These are phyloP conservation scores for Penicilliopsis zonata DNA, from an alignment of 495 filamentous ascomycete genomes.

Conservation along the genomic window DNA sequence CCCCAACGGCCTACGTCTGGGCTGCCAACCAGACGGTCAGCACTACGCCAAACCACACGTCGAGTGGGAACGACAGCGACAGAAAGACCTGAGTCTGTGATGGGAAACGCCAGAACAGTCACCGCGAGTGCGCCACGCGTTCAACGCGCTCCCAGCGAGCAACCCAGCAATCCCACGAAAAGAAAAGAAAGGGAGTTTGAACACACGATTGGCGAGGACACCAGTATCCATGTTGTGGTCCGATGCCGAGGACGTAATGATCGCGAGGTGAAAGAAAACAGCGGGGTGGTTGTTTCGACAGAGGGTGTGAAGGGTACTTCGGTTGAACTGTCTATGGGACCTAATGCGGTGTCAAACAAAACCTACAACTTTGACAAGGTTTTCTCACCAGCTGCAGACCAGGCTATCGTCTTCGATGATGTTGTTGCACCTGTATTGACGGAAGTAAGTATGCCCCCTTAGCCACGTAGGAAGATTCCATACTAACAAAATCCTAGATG, in stretches of 20 bases:
- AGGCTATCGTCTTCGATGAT: slow-evolving; percentile 85
- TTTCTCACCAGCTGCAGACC: slow-evolving; percentile 91
- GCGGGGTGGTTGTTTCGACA: slow-evolving; percentile 77
- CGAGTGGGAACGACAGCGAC: slow-evolving; percentile 19
- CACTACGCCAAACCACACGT: slow-evolving; percentile 42
- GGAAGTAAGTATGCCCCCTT: slow-evolving; percentile 66
- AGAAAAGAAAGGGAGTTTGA: slow-evolving; percentile 79
- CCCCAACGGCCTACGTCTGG: slow-evolving; percentile 39
- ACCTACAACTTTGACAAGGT: slow-evolving; percentile 95
- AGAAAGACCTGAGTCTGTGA: slow-evolving; percentile 47
- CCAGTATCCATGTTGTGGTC: slow-evolving; percentile 95
- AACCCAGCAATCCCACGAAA: slow-evolving; percentile 42
- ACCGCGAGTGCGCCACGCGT: slow-evolving; percentile 28
- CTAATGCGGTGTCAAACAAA: slow-evolving; percentile 86
- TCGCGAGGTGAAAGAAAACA: slow-evolving; percentile 85
- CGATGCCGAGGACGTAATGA: slow-evolving; percentile 87
- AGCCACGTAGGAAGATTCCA: no score
- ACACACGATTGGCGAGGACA: slow-evolving; percentile 60
- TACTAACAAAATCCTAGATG: slow-evolving; percentile 49
- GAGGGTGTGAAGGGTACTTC: slow-evolving; percentile 74
- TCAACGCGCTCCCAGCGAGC: slow-evolving; percentile 17
- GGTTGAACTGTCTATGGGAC: slow-evolving; percentile 84
- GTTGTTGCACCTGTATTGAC: slow-evolving; percentile 84
- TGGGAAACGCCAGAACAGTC: slow-evolving; percentile 44
- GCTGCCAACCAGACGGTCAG: slow-evolving; percentile 38